A percentile compares a stretch with the other conserved stretches of the same genome.
phyloP scores from a whole-genome alignment of 768 basidiomycete species.

The Lentinula edodes region DNA sequence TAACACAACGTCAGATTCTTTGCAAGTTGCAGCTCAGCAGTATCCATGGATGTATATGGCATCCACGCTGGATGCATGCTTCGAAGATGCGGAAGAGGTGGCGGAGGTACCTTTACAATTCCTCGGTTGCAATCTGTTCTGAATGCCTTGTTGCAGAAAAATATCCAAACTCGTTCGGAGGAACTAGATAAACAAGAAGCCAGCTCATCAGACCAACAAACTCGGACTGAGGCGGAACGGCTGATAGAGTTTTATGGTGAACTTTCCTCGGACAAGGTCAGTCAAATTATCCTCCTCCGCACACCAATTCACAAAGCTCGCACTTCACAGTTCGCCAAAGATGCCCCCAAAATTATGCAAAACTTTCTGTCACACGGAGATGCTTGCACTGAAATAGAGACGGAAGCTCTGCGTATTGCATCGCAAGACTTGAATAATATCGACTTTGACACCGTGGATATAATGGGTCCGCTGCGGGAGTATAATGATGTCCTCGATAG shows the following conservation, averaged over 20 bases:
- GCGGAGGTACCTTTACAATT: conserved; percentile 23
- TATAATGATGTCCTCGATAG: conserved; percentile 38
- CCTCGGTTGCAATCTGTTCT: background rate
- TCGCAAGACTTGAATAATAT: conserved; percentile 17
- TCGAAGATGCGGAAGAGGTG: conserved; percentile 31
- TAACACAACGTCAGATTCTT: conserved; percentile 22
- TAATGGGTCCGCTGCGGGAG: conserved; percentile 26
- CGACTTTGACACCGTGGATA: conserved; percentile 25
- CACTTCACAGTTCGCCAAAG: conserved; percentile 30
- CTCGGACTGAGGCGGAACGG: conserved; percentile 38
- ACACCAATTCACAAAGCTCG: background rate
- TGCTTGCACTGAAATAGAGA: conserved; percentile 33
- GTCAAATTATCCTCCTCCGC: background rate
- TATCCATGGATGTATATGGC: conserved; percentile 62
- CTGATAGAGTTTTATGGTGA: conserved; percentile 42
- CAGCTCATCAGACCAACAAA: conserved; percentile 33
- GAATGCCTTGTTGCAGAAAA: conserved; percentile 22
- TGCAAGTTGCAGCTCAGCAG: conserved; percentile 46
- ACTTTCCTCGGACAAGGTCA: conserved; percentile 29
- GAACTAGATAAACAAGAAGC: conserved; percentile 34
- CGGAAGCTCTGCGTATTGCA: conserved; percentile 38
- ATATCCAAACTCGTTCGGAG: conserved; percentile 27
- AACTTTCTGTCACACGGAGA: conserved; percentile 42
- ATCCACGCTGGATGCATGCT: conserved; percentile 47
- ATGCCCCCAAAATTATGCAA: conserved; percentile 45